Conservation (phyloP, 768 basidiomycete species). For the Lentinula guzmanii region DNA sequence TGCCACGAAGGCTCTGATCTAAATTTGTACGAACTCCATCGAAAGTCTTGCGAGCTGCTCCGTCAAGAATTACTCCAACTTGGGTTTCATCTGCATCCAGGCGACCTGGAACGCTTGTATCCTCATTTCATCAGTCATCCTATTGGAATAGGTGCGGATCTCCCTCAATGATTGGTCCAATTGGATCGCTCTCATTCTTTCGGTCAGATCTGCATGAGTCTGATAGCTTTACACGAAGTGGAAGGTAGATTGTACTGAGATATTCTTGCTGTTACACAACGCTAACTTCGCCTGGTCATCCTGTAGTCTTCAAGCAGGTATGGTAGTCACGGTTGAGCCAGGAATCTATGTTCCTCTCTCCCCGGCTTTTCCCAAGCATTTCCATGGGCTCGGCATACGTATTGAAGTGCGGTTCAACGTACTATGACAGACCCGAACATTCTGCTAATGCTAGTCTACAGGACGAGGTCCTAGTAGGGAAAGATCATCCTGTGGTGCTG, state of each 20-base stretch:
- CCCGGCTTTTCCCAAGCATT: conserved; percentile 74
- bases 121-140: conserved; percentile 93
- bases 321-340: conserved; percentile 93
- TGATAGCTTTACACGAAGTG: conserved; percentile 47
- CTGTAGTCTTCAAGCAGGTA: conserved; percentile 69
- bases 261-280: conserved; percentile 16
- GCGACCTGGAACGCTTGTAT: conserved; percentile 74
- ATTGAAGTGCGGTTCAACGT: conserved; percentile 58
- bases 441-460: not conserved
- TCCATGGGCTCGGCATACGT: conserved; percentile 87
- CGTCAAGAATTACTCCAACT: conserved; percentile 71
- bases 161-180: not conserved
- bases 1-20: conserved; percentile 54
- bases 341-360: conserved; percentile 87
- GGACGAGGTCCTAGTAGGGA: conserved; percentile 55
- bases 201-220: conserved; percentile 84
- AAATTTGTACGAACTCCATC: conserved; percentile 74
- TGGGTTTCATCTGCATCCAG: conserved; percentile 56
- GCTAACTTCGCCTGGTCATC: not conserved
- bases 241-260: conserved; percentile 27
- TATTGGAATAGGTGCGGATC: conserved; percentile 72
- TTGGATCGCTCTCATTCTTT: not conserved
- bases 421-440: conserved; percentile 5
- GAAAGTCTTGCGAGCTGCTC: conserved; percentile 60
- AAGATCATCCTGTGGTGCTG: conserved; percentile 41